phyloP scores from a whole-genome alignment of 2,329 filamentous ascomycete genomes.

The Fusarium verrucosum region DNA sequence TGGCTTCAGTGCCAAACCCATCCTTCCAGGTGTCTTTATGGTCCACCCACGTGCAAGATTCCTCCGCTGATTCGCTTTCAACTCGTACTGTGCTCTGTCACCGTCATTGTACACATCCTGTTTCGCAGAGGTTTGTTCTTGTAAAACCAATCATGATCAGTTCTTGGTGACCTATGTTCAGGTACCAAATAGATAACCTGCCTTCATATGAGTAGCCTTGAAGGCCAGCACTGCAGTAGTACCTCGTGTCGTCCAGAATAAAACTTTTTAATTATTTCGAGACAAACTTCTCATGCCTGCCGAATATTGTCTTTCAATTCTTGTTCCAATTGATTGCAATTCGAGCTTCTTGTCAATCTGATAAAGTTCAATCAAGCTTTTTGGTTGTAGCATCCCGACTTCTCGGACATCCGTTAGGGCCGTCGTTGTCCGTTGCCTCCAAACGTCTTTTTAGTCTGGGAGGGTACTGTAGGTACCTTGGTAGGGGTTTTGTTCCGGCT shows the following conservation, averaged over 20 bases:
- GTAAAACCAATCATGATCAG: conserved; percentile 25
- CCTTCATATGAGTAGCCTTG: conserved; percentile 33
- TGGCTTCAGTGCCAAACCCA: conserved; percentile 2
- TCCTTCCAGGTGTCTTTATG: conserved; percentile 13
- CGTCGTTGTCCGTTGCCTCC: conserved; percentile 42
- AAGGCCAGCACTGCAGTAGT: conserved; percentile 7
- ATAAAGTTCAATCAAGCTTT: background rate
- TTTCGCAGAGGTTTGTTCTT: conserved; percentile 14
- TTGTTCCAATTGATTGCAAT: background rate
- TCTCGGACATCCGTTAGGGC: conserved; percentile 43
- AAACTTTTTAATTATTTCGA: background rate
- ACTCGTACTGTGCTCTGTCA: conserved; percentile 25
- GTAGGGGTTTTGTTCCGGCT: conserved; percentile 42
- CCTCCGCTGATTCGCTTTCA: conserved; percentile 35
- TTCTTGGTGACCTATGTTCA: conserved; percentile 31
- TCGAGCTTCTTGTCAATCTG: background rate
- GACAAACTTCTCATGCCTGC: background rate
- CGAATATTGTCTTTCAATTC: background rate
- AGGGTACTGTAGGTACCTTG: conserved; percentile 38
- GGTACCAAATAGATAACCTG: conserved; percentile 25
- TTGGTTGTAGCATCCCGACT: background rate
- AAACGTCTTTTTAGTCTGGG: conserved; percentile 29
- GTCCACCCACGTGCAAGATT: conserved; percentile 37
- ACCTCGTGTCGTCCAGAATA: conserved; percentile 2
- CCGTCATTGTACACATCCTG: conserved; percentile 26